A percentile compares a stretch with the other conserved stretches of the same genome.
These are phyloP conservation scores for Tetraselmis striata DNA, from an alignment of 139 green algal species.

Conservation along the genomic window DNA sequence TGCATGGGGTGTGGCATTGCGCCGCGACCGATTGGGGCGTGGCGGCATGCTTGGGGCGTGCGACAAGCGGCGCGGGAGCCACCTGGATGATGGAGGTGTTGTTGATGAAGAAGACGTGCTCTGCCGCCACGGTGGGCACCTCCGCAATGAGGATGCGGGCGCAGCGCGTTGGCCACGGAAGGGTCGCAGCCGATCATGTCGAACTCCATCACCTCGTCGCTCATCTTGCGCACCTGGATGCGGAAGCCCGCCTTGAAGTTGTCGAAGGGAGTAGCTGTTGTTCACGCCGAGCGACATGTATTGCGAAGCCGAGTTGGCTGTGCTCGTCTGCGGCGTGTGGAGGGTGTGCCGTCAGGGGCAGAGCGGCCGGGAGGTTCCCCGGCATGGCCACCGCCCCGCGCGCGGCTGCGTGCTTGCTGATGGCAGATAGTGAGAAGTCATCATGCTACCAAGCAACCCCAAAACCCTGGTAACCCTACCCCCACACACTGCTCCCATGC, in stretches of 20 bases:
- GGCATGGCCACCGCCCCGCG: neutral
- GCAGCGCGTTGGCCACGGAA: slow-evolving; percentile 87
- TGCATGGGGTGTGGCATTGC: too few species aligned
- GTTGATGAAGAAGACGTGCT: slow-evolving; percentile 96
- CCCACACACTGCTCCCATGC: too few species aligned
- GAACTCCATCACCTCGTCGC: slow-evolving; percentile 72
- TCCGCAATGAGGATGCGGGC: slow-evolving; percentile 90
- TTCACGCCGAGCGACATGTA: slow-evolving; percentile 68
- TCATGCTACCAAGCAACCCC: neutral
- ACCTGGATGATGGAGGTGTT: slow-evolving; percentile 93
- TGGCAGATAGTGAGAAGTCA: neutral
- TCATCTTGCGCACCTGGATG: slow-evolving; percentile 33
- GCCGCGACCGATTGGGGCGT: too few species aligned
- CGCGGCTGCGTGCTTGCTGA: neutral
- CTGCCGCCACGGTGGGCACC: slow-evolving; percentile 93
- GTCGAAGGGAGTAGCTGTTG: slow-evolving; percentile 59
- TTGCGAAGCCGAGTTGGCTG: slow-evolving; percentile 49
- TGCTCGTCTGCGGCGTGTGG: slow-evolving; percentile 49
- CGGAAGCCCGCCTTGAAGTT: slow-evolving; percentile 51
- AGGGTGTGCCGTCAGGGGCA: neutral
- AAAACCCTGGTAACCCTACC: too few species aligned
- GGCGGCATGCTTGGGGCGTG: too few species aligned
- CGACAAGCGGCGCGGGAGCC: slow-evolving; percentile 47
- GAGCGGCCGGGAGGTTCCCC: too few species aligned
- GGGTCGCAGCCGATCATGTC: slow-evolving; percentile 81